These are phyloP conservation scores for Annona squamosa DNA, from an alignment of 164 flowering plant genomes.

Conservation along the genomic window DNA sequence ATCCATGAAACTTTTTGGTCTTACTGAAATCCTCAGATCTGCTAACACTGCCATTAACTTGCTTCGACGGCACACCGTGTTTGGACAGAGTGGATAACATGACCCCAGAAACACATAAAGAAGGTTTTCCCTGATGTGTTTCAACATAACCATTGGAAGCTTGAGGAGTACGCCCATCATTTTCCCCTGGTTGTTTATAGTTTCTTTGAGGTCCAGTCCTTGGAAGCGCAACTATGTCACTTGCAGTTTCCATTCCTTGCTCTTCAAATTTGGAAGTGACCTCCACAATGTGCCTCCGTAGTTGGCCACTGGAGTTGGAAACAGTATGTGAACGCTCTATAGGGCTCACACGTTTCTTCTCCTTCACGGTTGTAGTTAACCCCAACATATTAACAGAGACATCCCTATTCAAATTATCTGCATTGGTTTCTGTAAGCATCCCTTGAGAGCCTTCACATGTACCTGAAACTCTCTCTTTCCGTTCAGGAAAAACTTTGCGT, in stretches of 20 bases:
- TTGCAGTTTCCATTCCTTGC: slow-evolving; percentile 3
- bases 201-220: slow-evolving; percentile 10
- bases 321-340: slow-evolving; percentile 20
- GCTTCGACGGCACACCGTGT: neutral
- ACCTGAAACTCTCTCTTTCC: slow-evolving; percentile 30
- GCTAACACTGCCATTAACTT: slow-evolving; percentile 10
- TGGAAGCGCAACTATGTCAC: slow-evolving; percentile 16
- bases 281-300: slow-evolving; percentile 14
- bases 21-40: slow-evolving; percentile 14
- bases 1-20: slow-evolving; percentile 12
- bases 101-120: slow-evolving; percentile 3
- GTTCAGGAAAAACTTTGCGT: slow-evolving; percentile 35
- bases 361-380: slow-evolving; percentile 31
- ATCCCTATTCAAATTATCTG: slow-evolving; percentile 19
- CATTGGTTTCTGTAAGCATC: slow-evolving; percentile 15
- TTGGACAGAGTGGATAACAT: neutral
- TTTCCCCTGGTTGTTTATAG: slow-evolving; percentile 15
- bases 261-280: slow-evolving; percentile 17
- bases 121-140: slow-evolving; percentile 22
- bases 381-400: slow-evolving; percentile 17
- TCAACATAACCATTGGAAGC: slow-evolving; percentile 14
- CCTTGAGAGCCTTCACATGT: slow-evolving; percentile 16
- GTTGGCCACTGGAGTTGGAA: slow-evolving; percentile 16
- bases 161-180: slow-evolving; percentile 15
- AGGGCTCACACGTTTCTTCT: slow-evolving; percentile 43